Conservation (phyloP, 2,329 filamentous ascomycete genomes). For the Orbilia blumenaviensis region DNA sequence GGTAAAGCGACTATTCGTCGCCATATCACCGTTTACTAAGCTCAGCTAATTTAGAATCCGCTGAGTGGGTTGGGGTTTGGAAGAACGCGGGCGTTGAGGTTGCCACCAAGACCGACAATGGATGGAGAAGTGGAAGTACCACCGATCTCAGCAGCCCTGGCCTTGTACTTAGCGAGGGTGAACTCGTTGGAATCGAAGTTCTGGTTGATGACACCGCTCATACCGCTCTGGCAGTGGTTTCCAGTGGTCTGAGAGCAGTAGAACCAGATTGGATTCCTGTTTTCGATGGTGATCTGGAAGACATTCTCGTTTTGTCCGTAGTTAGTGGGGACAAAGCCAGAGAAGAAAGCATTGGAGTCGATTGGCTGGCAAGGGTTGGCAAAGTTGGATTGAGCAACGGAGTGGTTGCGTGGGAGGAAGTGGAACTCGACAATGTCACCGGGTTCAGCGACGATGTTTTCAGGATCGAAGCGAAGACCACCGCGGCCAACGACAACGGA, state of each 20-base stretch:
- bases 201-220: slow-evolving; percentile 67
- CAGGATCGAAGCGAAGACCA: slow-evolving; percentile 65
- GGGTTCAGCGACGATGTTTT: slow-evolving; percentile 64
- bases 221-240: slow-evolving; percentile 65
- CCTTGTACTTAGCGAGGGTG: slow-evolving; percentile 36
- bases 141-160: neutral
- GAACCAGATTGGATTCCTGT: slow-evolving; percentile 64
- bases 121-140: slow-evolving; percentile 21
- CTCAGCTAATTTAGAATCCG: slow-evolving; percentile 36
- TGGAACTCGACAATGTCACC: slow-evolving; percentile 68
- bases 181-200: slow-evolving; percentile 46
- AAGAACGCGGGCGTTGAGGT: slow-evolving; percentile 12
- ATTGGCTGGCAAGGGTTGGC: slow-evolving; percentile 61
- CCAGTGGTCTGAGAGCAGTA: slow-evolving; percentile 64
- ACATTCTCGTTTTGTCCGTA: slow-evolving; percentile 59
- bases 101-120: slow-evolving; percentile 1
- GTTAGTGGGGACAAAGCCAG: slow-evolving; percentile 61
- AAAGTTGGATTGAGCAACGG: slow-evolving; percentile 63
- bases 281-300: slow-evolving; percentile 65
- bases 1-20: neutral
- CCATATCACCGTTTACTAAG: neutral
- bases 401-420: slow-evolving; percentile 67
- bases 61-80: slow-evolving; percentile 48
- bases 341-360: slow-evolving; percentile 61
- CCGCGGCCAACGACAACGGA: slow-evolving; percentile 51